Base-by-base conservation (phyloP, 345 rosid species). In the Garcia nutans region DNA sequence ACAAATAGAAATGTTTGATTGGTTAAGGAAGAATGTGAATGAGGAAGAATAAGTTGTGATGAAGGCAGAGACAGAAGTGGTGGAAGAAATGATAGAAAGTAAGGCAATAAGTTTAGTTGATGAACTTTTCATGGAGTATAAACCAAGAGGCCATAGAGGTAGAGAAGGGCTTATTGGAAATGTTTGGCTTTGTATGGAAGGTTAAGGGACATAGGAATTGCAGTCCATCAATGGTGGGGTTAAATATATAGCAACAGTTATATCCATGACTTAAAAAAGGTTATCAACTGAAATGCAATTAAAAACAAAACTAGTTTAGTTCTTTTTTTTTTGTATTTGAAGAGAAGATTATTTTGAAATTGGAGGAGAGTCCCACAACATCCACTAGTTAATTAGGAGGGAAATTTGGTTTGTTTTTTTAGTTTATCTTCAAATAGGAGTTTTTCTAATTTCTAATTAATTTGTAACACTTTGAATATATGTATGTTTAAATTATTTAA, bases 191-290 rank as follows among this genome's bases (percentile, higher is more conserved):
- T 91, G 80, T 91, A 89, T 58, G 95, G 93, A 17, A 88, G 85
- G 83, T 82, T 87, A n/a, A 88, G 90, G 77, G 96, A 91, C 74
- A 93, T 88, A 78, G 93, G 94, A 67, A 81, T 91, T 79, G 97
- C 92, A 4, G 92, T 89, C 75, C 96, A 91, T 80, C 97, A 90
- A 83, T 90, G 94, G 94, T 89, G 93, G 97, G 90, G 91, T 85
- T 90, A 76, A 85, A 42, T 33, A 33, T n/a, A n/a, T n/a, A n/a
- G 37, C 3, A 33, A 1, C 4, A 33, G 37, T 33, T 5, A 33
- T 1, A 3, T 3, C 37, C 37, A 5, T 3, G 5, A 33, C 37
- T 33, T 33, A 33, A 33, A 31, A 33, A 33, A n/a, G 37, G 37
- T 33, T 33, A 33, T 33, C 37, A 33, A 33, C 4, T 33, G 37